These are phyloP conservation scores for Cymbomonas tetramitiformis DNA, from an alignment of 139 green algal genomes.

Conservation along the genomic window DNA sequence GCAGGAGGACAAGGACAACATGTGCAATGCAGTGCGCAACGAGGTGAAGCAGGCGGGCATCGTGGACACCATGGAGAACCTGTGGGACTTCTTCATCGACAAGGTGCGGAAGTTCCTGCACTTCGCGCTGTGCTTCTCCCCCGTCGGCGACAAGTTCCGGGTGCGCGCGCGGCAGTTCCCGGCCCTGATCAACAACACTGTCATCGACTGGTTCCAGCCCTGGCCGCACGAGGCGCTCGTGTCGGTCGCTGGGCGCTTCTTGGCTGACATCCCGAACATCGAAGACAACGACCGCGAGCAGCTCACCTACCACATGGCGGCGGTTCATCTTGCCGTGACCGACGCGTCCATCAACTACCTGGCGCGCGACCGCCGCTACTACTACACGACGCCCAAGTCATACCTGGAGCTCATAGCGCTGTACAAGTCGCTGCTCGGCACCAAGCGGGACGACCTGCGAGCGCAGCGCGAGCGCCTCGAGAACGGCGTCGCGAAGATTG, in stretches of 20 bases:
- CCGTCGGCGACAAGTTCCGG: conserved; percentile 76
- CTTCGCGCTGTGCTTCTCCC: conserved; percentile 76
- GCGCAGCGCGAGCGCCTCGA: conserved; percentile 57
- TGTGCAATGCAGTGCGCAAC: conserved; percentile 62
- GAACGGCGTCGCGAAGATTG: conserved; percentile 72
- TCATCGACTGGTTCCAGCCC: conserved; percentile 68
- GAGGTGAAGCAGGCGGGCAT: conserved; percentile 62
- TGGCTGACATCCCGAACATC: conserved; percentile 52
- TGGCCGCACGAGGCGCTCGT: conserved; percentile 72
- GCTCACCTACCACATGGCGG: conserved; percentile 73
- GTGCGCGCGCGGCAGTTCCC: conserved; percentile 70
- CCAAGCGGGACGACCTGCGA: conserved; percentile 34
- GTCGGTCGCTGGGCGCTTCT: conserved; percentile 57
- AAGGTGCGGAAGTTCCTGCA: conserved; percentile 70
- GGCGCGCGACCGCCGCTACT: conserved; percentile 47
- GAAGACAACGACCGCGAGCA: conserved; percentile 44
- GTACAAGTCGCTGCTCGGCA: conserved; percentile 51
- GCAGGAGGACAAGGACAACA: conserved; percentile 58
- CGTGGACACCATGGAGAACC: conserved; percentile 61
- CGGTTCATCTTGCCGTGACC: conserved; percentile 49
- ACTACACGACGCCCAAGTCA: too few relatives aligned
- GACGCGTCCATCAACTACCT: conserved; percentile 36
- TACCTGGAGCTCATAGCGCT: conserved; percentile 72
- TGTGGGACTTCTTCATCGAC: conserved; percentile 79
- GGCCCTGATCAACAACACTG: conserved; percentile 64